Base-by-base conservation (phyloP, 1,139 yeast genomes). In the Lodderomyces margitis region DNA sequence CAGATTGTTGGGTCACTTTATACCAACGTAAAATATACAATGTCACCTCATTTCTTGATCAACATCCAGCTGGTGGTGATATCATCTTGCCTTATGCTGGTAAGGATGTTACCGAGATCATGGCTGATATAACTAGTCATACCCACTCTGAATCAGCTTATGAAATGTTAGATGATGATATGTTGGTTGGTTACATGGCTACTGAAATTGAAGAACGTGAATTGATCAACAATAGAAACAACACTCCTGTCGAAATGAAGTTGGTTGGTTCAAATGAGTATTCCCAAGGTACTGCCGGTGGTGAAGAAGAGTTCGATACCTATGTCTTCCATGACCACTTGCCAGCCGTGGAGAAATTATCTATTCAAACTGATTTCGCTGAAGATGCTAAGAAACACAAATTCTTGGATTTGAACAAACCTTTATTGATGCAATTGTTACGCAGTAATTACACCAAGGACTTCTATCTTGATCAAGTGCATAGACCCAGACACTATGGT, bases 381-480 rank as follows among this genome's bases (percentile, higher is more conserved):
- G 76, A 68, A 37, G 98, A 92, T 66, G 79, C 68, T 52, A 70
- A 75, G 52, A 83, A 81, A 54, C 95, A 92, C 72, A 76, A 86
- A 61, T 92, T 92, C 61, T 72, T 92, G 55, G 98, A 92, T 60
- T 78, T 92, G 57, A 80, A 75, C 55, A 81, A 80, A 61, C 95
- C 98, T 1, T 70, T 92, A 54, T 68, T 92, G 41, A 60, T 78
- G 64, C 98, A 92, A 68, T 87, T 92, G 40, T 65, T 87, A 46
- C 72, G 75, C 47, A 81, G 89, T 34, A 74, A 77, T 36, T 92
- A 88, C 70, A 58, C 85, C 36, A 91, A 87, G 61, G 95, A 87
- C 38, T 92, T 92, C 58, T 92, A 92, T 62, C 74, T 92, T 58
- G 96, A 89, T 60, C 98, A 92, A 66, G 94, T 92, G 36, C 98